A percentile compares a stretch with the other conserved stretches of the same genome.
Conservation (phyloP, 768 basidiomycete species). For the Pulveroboletus sp. region DNA sequence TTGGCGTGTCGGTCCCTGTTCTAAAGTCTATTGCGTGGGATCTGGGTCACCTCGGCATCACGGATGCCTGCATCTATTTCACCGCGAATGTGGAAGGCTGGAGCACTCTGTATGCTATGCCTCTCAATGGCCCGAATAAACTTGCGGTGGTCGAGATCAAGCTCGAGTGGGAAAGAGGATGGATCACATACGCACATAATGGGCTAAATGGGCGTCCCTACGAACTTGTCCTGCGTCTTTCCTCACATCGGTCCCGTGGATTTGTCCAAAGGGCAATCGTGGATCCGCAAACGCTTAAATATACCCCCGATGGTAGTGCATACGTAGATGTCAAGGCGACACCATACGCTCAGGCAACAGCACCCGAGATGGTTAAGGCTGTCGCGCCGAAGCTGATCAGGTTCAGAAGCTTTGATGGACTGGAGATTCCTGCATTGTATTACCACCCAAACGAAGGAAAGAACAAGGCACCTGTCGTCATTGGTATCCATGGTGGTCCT, state of each 20-base stretch:
- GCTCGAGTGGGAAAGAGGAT: constrained; percentile 29
- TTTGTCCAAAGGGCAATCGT: constrained; percentile 26
- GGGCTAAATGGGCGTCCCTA: constrained; percentile 30
- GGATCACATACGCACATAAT: constrained; percentile 30
- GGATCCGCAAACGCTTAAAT: constrained; percentile 24
- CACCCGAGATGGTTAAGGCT: constrained; percentile 23
- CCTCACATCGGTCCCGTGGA: constrained; percentile 29
- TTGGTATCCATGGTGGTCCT: constrained; percentile 40
- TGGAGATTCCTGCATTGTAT: constrained; percentile 39
- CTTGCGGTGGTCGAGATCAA: constrained; percentile 31
- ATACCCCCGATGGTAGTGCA: constrained; percentile 19
- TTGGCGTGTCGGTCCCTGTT: constrained; percentile 23
- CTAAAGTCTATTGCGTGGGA: constrained; percentile 36
- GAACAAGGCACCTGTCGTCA: constrained; percentile 29
- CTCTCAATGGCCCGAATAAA: constrained; percentile 26
- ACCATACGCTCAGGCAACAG: constrained; percentile 33
- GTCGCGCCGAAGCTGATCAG: constrained; percentile 31
- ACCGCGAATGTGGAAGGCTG: constrained; percentile 39
- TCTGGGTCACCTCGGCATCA: constrained; percentile 23
- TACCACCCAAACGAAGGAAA: constrained; percentile 34
- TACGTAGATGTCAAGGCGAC: constrained; percentile 27
- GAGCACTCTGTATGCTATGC: constrained; percentile 27
- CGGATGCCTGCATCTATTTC: constrained; percentile 29
- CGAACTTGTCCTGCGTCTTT: constrained; percentile 30
- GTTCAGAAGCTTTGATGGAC: constrained; percentile 39